Evolutionary conservation across 2,329 filamentous ascomycete genomes (phyloP), one percentile per base, ranked within the genome.

Genomic region (Kalaharituber pfeilii): DNA sequence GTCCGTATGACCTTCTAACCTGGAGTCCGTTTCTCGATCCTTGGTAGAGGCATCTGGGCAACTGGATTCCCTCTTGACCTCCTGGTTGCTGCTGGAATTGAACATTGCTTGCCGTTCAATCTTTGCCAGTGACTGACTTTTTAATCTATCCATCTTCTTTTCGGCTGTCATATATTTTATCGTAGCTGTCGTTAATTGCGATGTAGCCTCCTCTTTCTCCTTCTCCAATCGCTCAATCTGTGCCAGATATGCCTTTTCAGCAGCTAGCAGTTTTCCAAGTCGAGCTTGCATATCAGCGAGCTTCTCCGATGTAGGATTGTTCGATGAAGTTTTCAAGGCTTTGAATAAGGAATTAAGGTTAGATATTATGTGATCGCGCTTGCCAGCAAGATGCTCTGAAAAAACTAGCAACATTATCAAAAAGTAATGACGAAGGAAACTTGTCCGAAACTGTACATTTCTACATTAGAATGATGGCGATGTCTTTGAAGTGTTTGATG

Each of bases 91-190:
- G 5, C 75, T 70, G 13, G 77, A 78, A 55, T 82, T 82, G 56
- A 84, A 76, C 51, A 88, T 77, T 28, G 88, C 87, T 69, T 94
- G 86, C 64, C 86, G 84, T 67, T 96, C 91, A 56, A 98, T 70
- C 67, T 94, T 94, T 58, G 88, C 84, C 1, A 95, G 87, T 55
- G 94, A 87, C 15, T 80, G 72, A 66, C 91, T 98, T 68, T 86
- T 89, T 24, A 83, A 79, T 44, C 91, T 80, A 67, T 98, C 91
- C 52, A 96, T 73, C 67, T 87, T 91, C 72, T 94, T 93, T 67
- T 98, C 91, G 0, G 91, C 91, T 62, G 93, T 85, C 72, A 96
- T 86, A 65, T 94, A 96, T 60, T 91, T 79, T 56, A 94, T 73
- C 4, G 87, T 94, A 15, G 89, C 91, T 29, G 79, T 82, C 66